Conservation (phyloP, 73 alveolate genomes). For the Paramecium octaurelia region DNA sequence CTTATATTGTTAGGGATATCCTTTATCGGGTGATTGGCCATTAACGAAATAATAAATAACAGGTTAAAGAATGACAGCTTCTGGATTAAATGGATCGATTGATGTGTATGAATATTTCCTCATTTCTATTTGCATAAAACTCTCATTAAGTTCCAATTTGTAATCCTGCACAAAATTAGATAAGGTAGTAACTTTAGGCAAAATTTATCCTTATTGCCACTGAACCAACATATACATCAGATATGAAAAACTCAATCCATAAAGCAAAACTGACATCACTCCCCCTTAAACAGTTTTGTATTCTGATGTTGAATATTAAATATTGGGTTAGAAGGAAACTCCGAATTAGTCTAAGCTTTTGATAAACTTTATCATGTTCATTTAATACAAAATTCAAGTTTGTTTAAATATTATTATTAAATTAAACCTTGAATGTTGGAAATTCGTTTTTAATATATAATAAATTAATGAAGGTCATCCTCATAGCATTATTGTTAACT, state of each 20-base stretch:
- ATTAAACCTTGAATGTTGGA: background rate
- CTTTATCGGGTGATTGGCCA: background rate
- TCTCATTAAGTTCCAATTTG: background rate
- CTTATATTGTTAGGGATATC: background rate
- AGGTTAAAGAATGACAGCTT: background rate
- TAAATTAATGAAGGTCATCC: background rate
- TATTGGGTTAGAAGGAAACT: background rate
- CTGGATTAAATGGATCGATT: background rate
- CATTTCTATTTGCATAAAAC: background rate
- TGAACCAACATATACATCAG: background rate
- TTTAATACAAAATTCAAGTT: background rate
- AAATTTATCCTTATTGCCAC: background rate
- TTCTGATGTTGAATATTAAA: background rate
- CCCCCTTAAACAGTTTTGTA: background rate
- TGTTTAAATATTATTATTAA: background rate
- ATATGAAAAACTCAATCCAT: slow-evolving; percentile 23
- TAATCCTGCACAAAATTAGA: background rate
- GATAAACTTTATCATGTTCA: background rate
- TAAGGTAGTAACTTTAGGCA: slow-evolving; percentile 12
- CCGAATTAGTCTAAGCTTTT: background rate
- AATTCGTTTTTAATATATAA: background rate
- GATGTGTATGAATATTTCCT: background rate
- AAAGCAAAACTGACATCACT: background rate
- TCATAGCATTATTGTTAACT: background rate
- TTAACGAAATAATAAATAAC: background rate